phyloP scores from a whole-genome alignment of 2,329 filamentous ascomycete species.

The Xylariaceae sp. region DNA sequence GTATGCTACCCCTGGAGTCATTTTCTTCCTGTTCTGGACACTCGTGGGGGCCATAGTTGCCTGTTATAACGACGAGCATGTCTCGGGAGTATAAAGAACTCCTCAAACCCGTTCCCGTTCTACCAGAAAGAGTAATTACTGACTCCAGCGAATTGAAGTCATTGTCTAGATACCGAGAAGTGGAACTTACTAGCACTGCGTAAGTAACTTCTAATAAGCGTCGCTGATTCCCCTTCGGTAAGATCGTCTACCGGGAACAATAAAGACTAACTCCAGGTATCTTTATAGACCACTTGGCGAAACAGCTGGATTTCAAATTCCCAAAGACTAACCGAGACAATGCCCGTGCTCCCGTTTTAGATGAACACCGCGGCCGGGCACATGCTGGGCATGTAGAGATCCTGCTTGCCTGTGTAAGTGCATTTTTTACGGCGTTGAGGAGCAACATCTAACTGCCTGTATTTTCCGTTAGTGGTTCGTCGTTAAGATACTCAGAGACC shows the following conservation, averaged over 20 bases:
- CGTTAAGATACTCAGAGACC: not conserved
- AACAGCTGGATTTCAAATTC: constrained; percentile 31
- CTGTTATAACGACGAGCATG: too few relatives aligned
- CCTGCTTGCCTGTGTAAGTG: not conserved
- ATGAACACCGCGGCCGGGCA: constrained; percentile 31
- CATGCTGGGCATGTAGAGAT: constrained; percentile 38
- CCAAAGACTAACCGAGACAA: constrained; percentile 31
- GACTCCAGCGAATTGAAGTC: too few relatives aligned
- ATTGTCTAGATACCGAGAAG: constrained; percentile 26
- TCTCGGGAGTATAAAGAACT: too few relatives aligned
- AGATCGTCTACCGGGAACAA: too few relatives aligned
- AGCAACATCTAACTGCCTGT: not conserved
- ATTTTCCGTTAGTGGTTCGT: constrained; percentile 9
- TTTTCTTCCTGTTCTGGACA: too few relatives aligned
- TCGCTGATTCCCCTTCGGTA: too few relatives aligned
- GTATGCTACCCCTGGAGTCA: too few relatives aligned
- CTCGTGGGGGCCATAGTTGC: too few relatives aligned
- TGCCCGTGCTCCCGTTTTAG: not conserved
- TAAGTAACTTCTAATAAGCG: constrained; percentile 13
- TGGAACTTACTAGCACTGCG: constrained; percentile 33
- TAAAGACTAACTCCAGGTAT: not conserved
- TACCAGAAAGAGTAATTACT: too few relatives aligned
- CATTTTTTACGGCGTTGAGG: too few relatives aligned
- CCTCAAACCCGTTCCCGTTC: too few relatives aligned
- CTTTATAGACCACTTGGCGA: constrained; percentile 26